These are phyloP conservation scores for Alternaria triticina DNA, from an alignment of 2,329 filamentous ascomycete species.

Conservation along the genomic window DNA sequence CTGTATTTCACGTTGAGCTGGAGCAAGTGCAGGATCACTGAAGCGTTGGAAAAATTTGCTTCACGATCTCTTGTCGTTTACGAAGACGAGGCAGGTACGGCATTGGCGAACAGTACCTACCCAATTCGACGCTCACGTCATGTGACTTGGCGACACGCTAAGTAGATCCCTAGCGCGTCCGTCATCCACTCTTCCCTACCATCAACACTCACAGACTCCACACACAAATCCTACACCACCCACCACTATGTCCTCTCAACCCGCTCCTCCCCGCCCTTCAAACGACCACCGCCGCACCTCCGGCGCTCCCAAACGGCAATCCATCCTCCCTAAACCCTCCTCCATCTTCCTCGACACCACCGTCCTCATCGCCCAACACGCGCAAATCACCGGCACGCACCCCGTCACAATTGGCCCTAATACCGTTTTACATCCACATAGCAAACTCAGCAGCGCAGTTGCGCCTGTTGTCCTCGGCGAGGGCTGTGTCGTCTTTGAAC, in stretches of 20 bases:
- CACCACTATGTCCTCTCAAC: conserved; percentile 28
- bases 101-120: not conserved
- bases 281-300: conserved; percentile 38
- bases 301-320: conserved; percentile 43
- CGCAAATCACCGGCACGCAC: conserved; percentile 69
- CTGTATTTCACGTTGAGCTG: not conserved
- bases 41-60: too few relatives aligned
- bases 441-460: conserved; percentile 55
- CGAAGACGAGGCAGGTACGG: not conserved
- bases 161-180: conserved; percentile 8
- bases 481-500: conserved; percentile 78
- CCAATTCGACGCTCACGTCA: not conserved
- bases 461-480: conserved; percentile 54
- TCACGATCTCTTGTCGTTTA: not conserved
- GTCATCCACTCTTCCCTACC: not conserved
- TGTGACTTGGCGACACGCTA: conserved; percentile 13
- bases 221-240: not conserved
- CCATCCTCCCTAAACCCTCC: conserved; percentile 47
- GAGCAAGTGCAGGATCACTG: not conserved
- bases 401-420: conserved; percentile 79
- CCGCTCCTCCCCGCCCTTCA: conserved; percentile 26
- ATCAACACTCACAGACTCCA: not conserved
- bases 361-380: conserved; percentile 57
- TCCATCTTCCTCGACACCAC: conserved; percentile 53
- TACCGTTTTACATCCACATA: conserved; percentile 84